Conservation (phyloP, 345 rosid species). For the Melastoma malabathricum region DNA sequence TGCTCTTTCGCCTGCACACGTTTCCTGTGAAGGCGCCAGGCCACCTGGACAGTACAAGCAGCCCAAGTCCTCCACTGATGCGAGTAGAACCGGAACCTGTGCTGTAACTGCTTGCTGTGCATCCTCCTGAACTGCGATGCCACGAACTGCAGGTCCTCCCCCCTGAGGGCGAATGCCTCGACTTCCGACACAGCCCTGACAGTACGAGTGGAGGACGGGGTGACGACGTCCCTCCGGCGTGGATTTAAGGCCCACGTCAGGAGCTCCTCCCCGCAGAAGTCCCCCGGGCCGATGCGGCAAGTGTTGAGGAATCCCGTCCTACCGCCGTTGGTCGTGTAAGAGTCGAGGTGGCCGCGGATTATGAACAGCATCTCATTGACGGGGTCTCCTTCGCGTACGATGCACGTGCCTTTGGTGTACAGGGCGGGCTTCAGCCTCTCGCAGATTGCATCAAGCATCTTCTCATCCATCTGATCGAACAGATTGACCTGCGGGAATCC, state of each 20-base stretch:
- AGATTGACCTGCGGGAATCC: constrained; percentile 49
- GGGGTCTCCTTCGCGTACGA: constrained; percentile 84
- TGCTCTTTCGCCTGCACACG: constrained; percentile 40
- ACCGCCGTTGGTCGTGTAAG: constrained; percentile 89
- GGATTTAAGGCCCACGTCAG: constrained; percentile 87
- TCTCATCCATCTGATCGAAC: constrained; percentile 90
- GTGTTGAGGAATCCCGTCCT: constrained; percentile 80
- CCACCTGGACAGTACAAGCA: constrained; percentile 69
- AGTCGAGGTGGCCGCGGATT: constrained; percentile 73
- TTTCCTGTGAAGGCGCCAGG: constrained; percentile 63
- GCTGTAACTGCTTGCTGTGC: constrained; percentile 73
- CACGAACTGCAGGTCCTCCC: constrained; percentile 69
- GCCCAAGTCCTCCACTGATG: constrained; percentile 96
- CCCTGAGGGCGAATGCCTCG: constrained; percentile 70
- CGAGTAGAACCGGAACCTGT: constrained; percentile 69
- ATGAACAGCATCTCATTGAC: constrained; percentile 87
- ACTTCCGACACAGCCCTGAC: constrained; percentile 73
- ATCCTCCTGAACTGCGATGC: constrained; percentile 69
- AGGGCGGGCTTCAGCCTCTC: constrained; percentile 77
- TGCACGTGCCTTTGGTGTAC: constrained; percentile 57
- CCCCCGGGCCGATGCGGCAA: constrained; percentile 66
- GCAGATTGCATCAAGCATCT: constrained; percentile 81
- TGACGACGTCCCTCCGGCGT: constrained; percentile 38
- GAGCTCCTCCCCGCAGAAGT: constrained; percentile 84
- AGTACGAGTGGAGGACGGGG: constrained; percentile 72